These are phyloP conservation scores for Saccharomycopsis babjevae DNA, from an alignment of 805 yeast genomes.

Conservation along the genomic window DNA sequence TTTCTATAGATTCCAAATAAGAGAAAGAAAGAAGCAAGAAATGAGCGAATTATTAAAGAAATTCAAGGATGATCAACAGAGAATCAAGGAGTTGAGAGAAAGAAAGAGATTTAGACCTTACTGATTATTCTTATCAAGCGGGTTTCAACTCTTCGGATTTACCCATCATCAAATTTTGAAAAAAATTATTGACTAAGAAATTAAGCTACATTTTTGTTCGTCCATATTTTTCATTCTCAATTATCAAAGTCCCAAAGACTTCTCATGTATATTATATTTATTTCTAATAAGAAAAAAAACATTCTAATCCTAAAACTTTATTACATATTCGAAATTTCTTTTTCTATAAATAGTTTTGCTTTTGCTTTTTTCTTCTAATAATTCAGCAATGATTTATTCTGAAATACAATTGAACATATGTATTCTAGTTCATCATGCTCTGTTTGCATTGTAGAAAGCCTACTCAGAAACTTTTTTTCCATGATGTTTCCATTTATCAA, in stretches of 20 bases:
- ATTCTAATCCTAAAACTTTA: no score
- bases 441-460: neutral
- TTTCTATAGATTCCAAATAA: constrained; percentile 90
- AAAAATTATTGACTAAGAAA: neutral
- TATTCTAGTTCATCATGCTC: no score
- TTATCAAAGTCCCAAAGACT: no score
- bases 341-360: no score
- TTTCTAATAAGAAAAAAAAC: no score
- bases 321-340: no score
- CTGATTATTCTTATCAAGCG: constrained; percentile 23
- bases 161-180: neutral
- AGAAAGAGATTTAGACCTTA: constrained; percentile 82
- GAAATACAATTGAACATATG: no score
- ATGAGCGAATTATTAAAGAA: constrained; percentile 78
- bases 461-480: constrained; percentile 4
- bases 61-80: constrained; percentile 86
- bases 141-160: neutral
- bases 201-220: no score
- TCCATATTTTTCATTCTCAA: no score
- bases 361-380: no score
- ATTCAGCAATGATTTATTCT: no score
- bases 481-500: constrained; percentile 23
- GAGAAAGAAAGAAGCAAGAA: constrained; percentile 87
- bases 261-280: no score
- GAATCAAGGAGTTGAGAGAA: constrained; percentile 67